phyloP scores from a whole-genome alignment of 768 basidiomycete species.

The Trametes cubensis region DNA sequence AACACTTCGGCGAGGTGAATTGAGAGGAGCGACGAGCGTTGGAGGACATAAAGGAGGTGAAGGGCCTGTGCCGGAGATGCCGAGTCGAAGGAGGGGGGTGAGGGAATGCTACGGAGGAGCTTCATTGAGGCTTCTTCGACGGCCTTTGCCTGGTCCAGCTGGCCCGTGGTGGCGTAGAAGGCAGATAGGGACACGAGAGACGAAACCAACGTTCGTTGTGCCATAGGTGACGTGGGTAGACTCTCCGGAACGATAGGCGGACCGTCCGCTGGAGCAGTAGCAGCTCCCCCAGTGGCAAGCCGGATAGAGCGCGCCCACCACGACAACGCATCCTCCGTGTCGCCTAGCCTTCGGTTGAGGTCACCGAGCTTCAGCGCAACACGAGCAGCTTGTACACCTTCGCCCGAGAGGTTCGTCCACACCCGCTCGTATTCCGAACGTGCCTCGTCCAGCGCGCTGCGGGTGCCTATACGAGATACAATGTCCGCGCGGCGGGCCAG shows the following conservation, averaged over 20 bases:
- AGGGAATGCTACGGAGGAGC: slow-evolving; percentile 56
- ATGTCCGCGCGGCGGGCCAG: slow-evolving; percentile 55
- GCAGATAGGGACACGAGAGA: slow-evolving; percentile 73
- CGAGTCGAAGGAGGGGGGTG: slow-evolving; percentile 45
- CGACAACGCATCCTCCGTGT: slow-evolving; percentile 52
- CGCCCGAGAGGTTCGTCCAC: slow-evolving; percentile 49
- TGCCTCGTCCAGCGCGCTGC: slow-evolving; percentile 53
- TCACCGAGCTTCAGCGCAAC: slow-evolving; percentile 71
- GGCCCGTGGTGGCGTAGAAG: slow-evolving; percentile 62
- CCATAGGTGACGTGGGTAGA: slow-evolving; percentile 58
- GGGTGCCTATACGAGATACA: slow-evolving; percentile 63
- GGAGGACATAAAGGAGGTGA: slow-evolving; percentile 67
- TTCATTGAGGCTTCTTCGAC: slow-evolving; percentile 59
- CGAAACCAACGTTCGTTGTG: slow-evolving; percentile 63
- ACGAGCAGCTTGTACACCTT: slow-evolving; percentile 51
- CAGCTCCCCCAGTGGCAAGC: slow-evolving; percentile 42
- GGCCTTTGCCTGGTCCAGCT: slow-evolving; percentile 54
- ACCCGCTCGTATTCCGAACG: slow-evolving; percentile 58
- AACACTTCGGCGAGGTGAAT: slow-evolving; percentile 76
- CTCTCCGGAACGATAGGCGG: slow-evolving; percentile 38
- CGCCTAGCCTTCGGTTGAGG: slow-evolving; percentile 57
- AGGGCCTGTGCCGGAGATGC: slow-evolving; percentile 60
- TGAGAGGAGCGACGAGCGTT: slow-evolving; percentile 73
- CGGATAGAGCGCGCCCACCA: slow-evolving; percentile 72
- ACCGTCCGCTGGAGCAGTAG: slow-evolving; percentile 23